These are phyloP conservation scores for Kodamaea laetipori DNA, from an alignment of 805 yeast species.

Conservation along the genomic window DNA sequence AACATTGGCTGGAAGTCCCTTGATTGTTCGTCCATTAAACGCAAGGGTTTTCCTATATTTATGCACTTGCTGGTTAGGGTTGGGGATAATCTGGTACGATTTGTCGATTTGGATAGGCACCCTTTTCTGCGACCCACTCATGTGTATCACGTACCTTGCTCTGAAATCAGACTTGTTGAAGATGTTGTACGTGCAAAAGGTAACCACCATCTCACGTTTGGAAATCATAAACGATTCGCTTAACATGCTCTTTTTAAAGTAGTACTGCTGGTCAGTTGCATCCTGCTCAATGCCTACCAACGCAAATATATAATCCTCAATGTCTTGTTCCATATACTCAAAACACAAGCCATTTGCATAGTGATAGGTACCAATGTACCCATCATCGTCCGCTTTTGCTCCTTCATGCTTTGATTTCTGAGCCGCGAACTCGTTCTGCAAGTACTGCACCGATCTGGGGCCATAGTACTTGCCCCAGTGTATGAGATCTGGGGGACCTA, in stretches of 20 bases:
- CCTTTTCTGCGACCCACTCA: slow-evolving; percentile 13
- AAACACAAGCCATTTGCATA: slow-evolving; percentile 38
- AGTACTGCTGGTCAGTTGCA: slow-evolving; percentile 16
- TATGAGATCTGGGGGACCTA: slow-evolving; percentile 42
- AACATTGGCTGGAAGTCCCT: slow-evolving; percentile 21
- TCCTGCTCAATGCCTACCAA: slow-evolving; percentile 29
- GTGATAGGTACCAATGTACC: slow-evolving; percentile 43
- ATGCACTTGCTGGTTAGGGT: slow-evolving; percentile 9
- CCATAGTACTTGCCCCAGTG: slow-evolving; percentile 43
- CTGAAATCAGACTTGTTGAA: slow-evolving; percentile 76
- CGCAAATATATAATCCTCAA: slow-evolving; percentile 32
- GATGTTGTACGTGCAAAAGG: slow-evolving; percentile 72
- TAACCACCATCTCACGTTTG: slow-evolving; percentile 41
- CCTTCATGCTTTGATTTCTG: slow-evolving; percentile 12
- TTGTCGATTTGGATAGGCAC: slow-evolving; percentile 37
- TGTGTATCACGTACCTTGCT: slow-evolving; percentile 50
- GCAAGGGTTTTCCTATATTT: slow-evolving; percentile 18
- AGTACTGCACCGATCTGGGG: slow-evolving; percentile 27
- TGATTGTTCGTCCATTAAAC: slow-evolving; percentile 21
- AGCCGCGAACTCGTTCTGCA: slow-evolving; percentile 29
- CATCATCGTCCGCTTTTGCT: slow-evolving; percentile 34
- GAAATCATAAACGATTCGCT: slow-evolving; percentile 10
- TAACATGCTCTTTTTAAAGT: slow-evolving; percentile 18
- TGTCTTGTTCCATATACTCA: slow-evolving; percentile 21
- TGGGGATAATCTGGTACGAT: slow-evolving; percentile 29